Conservation (phyloP, 768 basidiomycete genomes). For the Tricholoma bakamatsutake region DNA sequence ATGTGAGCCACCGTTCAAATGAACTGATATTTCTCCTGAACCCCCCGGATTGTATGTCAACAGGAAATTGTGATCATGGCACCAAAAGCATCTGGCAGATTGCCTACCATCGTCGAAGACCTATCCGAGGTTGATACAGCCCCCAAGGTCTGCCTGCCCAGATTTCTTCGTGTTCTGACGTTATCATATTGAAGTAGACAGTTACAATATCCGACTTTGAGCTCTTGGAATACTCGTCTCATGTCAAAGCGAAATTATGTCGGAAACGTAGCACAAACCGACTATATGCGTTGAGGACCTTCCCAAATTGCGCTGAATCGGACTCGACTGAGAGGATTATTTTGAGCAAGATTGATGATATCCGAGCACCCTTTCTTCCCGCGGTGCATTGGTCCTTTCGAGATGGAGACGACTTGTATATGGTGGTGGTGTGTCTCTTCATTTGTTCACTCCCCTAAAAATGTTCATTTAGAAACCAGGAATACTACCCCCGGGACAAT, state of each 20-base stretch:
- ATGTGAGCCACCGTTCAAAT: conserved; percentile 27
- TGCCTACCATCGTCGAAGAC: conserved; percentile 31
- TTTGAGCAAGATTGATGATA: conserved; percentile 28
- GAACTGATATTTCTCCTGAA: not conserved
- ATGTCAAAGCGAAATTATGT: conserved; percentile 13
- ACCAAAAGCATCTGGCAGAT: conserved; percentile 25
- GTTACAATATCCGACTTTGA: conserved; percentile 29
- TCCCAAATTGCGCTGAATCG: conserved; percentile 11
- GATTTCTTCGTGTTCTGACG: not conserved
- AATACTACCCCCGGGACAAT: conserved; percentile 26
- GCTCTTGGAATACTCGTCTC: conserved; percentile 16
- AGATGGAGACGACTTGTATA: conserved; percentile 30
- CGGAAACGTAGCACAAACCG: conserved; percentile 25
- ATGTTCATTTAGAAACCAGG: conserved; percentile 17
- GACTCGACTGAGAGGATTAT: conserved; percentile 28
- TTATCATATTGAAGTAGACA: conserved; percentile 10
- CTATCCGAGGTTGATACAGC: conserved; percentile 13
- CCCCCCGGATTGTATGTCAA: not conserved
- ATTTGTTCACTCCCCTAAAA: not conserved
- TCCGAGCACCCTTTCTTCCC: conserved; percentile 32
- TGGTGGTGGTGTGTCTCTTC: conserved; percentile 31
- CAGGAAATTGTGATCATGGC: conserved; percentile 47
- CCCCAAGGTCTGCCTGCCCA: conserved; percentile 12
- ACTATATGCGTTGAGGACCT: conserved; percentile 25
- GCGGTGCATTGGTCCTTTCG: conserved; percentile 35